A percentile compares a stretch with the other conserved stretches of the same genome.
These are phyloP conservation scores for Fistulifera pelliculosa DNA, from an alignment of 108 stramenopile species.

Conservation along the genomic window DNA sequence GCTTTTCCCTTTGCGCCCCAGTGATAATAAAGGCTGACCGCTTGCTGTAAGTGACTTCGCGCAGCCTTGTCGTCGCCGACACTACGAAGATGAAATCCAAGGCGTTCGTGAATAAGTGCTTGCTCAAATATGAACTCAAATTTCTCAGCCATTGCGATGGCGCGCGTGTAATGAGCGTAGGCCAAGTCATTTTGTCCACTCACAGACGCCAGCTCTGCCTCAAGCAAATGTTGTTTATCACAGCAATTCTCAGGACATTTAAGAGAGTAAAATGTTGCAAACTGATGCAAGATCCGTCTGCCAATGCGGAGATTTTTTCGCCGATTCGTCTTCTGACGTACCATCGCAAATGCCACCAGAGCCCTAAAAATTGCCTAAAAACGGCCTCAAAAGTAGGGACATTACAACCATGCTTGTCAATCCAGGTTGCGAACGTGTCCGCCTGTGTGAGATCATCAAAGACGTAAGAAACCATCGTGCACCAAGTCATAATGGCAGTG, in stretches of 20 bases:
- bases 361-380: background rate
- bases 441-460: slow-evolving; percentile 8
- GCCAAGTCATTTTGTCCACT: background rate
- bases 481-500: background rate
- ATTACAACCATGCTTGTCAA: background rate
- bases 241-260: slow-evolving; percentile 10
- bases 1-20: slow-evolving; percentile 1
- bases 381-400: too few species aligned
- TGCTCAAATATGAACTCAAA: background rate
- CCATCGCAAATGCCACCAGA: background rate
- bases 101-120: slow-evolving; percentile 6
- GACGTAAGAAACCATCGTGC: slow-evolving; percentile 2
- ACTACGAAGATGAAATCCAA: slow-evolving; percentile 3
- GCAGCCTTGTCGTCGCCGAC: background rate
- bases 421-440: background rate
- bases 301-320: slow-evolving; percentile 1
- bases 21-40: background rate
- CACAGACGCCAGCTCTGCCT: slow-evolving; percentile 9
- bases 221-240: slow-evolving; percentile 4
- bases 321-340: background rate
- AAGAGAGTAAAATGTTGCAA: background rate
- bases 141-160: slow-evolving; percentile 8
- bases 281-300: background rate
- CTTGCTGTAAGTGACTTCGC: background rate
- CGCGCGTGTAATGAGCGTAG: slow-evolving; percentile 4